These are phyloP conservation scores for Leucosporidium yakuticum DNA, from an alignment of 768 basidiomycete genomes.

Conservation along the genomic window DNA sequence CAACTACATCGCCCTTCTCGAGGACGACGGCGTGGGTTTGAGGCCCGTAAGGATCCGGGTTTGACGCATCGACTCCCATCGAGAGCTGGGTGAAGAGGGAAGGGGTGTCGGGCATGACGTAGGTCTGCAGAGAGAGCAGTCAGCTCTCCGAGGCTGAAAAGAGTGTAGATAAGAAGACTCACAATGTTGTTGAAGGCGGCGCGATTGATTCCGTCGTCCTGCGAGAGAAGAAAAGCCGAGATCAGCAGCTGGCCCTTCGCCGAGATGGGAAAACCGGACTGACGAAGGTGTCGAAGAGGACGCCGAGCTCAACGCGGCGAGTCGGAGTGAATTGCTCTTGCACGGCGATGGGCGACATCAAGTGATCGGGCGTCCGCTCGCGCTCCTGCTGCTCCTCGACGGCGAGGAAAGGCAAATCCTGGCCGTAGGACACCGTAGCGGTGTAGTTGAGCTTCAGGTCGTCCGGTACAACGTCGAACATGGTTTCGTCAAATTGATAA, in stretches of 20 bases:
- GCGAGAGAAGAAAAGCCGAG: neutral
- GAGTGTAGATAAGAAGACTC: too few species aligned
- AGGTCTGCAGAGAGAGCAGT: too few species aligned
- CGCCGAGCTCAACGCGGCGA: conserved; percentile 60
- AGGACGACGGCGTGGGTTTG: conserved; percentile 60
- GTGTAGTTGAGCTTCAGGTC: conserved; percentile 74
- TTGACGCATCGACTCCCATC: conserved; percentile 57
- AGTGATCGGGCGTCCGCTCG: conserved; percentile 56
- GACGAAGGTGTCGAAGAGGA: conserved; percentile 68
- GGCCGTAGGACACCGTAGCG: conserved; percentile 68
- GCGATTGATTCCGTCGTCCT: conserved; percentile 71
- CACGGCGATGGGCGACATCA: conserved; percentile 54
- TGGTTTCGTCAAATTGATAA: conserved; percentile 71
- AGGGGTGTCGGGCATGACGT: conserved; percentile 47
- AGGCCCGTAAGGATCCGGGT: conserved; percentile 66
- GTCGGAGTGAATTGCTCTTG: conserved; percentile 51
- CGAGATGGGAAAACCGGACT: conserved; percentile 11
- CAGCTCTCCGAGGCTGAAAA: too few species aligned
- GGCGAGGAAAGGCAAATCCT: conserved; percentile 45
- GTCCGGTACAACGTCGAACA: conserved; percentile 71
- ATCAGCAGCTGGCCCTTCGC: conserved; percentile 25
- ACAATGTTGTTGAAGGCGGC: conserved; percentile 62
- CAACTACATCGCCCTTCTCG: conserved; percentile 65
- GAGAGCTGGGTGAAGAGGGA: conserved; percentile 67
- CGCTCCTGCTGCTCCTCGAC: conserved; percentile 47